Evolutionary conservation across 257 asterid species (phyloP).

Genomic region (Jaltomata sinuosa): DNA sequence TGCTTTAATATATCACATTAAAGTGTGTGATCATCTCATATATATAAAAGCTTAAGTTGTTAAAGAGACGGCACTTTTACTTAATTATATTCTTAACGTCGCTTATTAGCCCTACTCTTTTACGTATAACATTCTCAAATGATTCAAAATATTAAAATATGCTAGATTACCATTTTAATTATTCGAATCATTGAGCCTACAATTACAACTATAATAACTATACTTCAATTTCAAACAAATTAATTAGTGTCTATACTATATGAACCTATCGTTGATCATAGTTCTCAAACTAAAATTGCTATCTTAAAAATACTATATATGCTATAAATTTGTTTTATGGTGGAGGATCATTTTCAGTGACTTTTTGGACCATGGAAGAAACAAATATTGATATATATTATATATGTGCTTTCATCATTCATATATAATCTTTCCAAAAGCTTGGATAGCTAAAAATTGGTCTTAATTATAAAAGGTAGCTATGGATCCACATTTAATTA

Average conservation of each 20-base stretch:
- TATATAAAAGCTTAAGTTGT: not conserved
- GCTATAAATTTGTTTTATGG: not conserved
- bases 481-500: not conserved
- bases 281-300: not conserved
- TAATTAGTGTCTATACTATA: not conserved
- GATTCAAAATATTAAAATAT: not conserved
- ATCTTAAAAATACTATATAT: not conserved
- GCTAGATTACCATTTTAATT: not conserved
- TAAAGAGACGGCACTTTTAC: not conserved
- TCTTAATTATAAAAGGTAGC: not conserved
- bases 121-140: not conserved
- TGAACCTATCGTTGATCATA: not conserved
- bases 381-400: not conserved
- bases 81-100: not conserved
- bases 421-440: conserved; percentile 26
- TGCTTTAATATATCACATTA: not conserved
- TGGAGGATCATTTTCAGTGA: not conserved
- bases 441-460: conserved; percentile 19
- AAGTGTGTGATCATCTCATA: not conserved
- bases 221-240: not conserved
- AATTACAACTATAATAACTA: not conserved
- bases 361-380: conserved; percentile 1
- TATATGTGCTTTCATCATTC: conserved; percentile 14
- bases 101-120: not conserved
- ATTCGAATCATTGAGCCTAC: not conserved